phyloP scores from a whole-genome alignment of 768 basidiomycete species.

The Naganishia kalamii region DNA sequence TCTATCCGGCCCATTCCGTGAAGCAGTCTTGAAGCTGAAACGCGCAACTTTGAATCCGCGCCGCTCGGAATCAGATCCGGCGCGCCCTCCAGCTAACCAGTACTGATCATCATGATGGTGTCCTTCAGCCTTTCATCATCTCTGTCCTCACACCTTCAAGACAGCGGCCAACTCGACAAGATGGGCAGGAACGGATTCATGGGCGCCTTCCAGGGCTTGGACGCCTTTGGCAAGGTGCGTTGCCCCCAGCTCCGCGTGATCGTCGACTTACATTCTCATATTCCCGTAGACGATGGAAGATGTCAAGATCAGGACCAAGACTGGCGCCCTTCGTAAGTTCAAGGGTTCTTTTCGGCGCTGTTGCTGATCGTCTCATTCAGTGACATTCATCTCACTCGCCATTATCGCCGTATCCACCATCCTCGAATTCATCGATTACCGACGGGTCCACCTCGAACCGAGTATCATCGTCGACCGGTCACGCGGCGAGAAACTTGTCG shows the following conservation, averaged over 20 bases:
- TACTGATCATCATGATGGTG: neutral
- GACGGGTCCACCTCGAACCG: slow-evolving; percentile 72
- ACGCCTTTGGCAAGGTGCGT: slow-evolving; percentile 95
- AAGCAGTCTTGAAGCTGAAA: no score
- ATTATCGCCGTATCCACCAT: slow-evolving; percentile 86
- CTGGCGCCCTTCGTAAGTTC: slow-evolving; percentile 77
- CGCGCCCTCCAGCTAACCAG: neutral
- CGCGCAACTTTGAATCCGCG: no score
- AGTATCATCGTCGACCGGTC: slow-evolving; percentile 91
- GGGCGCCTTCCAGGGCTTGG: slow-evolving; percentile 69
- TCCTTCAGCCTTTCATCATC: neutral
- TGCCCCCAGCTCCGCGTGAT: neutral
- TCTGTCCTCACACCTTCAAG: no score
- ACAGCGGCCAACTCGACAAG: no score
- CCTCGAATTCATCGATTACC: slow-evolving; percentile 94
- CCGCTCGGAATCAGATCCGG: no score
- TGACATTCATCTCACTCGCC: slow-evolving; percentile 83
- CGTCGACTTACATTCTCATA: neutral
- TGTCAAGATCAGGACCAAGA: slow-evolving; percentile 97
- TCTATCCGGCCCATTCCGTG: no score
- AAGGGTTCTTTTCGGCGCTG: slow-evolving; percentile 2
- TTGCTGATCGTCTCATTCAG: slow-evolving; percentile 49
- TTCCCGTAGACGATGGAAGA: slow-evolving; percentile 82
- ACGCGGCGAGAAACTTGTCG: slow-evolving; percentile 86
- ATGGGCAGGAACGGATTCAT: slow-evolving; percentile 48